Percentiles rank a stretch among this genome's conserved stretches.
Conservation (phyloP, 1,284 basidiomycete species). For the Ustilago lituana region DNA sequence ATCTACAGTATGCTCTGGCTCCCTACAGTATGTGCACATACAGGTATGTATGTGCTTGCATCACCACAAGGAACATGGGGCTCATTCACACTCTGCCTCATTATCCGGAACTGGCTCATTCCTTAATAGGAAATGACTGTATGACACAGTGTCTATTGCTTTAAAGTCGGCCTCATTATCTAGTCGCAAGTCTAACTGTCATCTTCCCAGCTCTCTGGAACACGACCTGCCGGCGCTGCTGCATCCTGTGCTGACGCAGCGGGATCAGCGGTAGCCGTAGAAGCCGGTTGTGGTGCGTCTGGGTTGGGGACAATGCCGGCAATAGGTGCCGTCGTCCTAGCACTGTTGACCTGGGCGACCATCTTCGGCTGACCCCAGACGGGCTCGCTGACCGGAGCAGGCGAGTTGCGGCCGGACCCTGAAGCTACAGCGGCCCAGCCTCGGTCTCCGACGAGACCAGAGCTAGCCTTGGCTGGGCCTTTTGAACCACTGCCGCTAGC, state of each 20-base stretch:
- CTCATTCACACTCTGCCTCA: too few species aligned
- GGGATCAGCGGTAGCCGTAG: not conserved
- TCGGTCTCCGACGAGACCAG: slow-evolving; percentile 20
- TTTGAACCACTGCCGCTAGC: slow-evolving; percentile 6
- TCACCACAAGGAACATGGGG: too few species aligned
- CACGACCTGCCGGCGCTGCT: slow-evolving; percentile 9
- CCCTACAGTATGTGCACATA: too few species aligned
- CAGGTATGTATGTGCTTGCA: too few species aligned
- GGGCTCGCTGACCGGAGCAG: slow-evolving; percentile 14
- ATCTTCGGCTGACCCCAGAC: slow-evolving; percentile 39
- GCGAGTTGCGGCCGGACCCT: slow-evolving; percentile 41
- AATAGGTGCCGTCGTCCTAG: slow-evolving; percentile 14
- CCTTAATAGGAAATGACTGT: too few species aligned
- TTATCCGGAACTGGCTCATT: too few species aligned
- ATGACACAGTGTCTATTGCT: slow-evolving; percentile 8
- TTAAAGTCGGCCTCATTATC: not conserved
- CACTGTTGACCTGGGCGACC: slow-evolving; percentile 10
- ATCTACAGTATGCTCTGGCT: too few species aligned
- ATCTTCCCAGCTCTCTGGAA: slow-evolving; percentile 47
- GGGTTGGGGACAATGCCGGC: slow-evolving; percentile 42
- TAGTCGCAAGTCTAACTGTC: slow-evolving; percentile 3
- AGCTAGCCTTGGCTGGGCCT: slow-evolving; percentile 16
- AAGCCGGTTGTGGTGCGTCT: slow-evolving; percentile 25
- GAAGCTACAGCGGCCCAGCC: slow-evolving; percentile 49
- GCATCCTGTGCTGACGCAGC: not conserved